Evolutionary conservation across 345 rosid species (phyloP).

Genomic region (Lenwebbia sp.): DNA sequence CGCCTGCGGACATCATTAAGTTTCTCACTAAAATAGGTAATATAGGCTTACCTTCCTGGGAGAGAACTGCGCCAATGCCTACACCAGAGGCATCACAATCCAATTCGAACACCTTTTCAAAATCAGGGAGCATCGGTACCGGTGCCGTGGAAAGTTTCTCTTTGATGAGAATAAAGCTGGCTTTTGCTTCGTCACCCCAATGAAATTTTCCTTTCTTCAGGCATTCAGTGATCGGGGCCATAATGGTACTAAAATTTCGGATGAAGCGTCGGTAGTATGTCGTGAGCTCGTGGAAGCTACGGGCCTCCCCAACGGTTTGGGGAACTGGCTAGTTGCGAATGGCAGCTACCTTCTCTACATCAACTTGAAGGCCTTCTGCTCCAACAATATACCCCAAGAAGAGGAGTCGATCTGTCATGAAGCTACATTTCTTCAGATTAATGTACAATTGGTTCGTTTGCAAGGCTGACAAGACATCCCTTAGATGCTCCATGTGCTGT

Average conservation of each 20-base stretch:
- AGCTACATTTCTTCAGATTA: background rate
- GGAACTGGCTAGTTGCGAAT: background rate
- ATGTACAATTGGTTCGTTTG: background rate
- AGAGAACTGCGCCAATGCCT: rapidly evolving
- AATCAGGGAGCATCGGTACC: background rate
- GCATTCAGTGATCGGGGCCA: background rate
- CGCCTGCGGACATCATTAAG: background rate
- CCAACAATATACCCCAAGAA: background rate
- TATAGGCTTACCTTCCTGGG: background rate
- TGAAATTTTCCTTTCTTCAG: background rate
- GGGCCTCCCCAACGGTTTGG: background rate
- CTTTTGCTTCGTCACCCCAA: background rate
- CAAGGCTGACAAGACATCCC: background rate
- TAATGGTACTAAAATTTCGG: background rate
- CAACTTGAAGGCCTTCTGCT: background rate
- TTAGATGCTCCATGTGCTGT: background rate
- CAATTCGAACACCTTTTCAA: background rate
- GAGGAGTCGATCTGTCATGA: background rate
- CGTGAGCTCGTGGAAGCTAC: background rate
- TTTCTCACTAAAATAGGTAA: background rate
- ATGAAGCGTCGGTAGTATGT: background rate
- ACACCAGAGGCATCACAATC: background rate
- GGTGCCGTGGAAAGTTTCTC: background rate
- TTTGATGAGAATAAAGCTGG: background rate
- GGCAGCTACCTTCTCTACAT: background rate